Percentiles rank a stretch among this genome's conserved stretches.
These are phyloP conservation scores for Terana coerulea DNA, from an alignment of 768 basidiomycete genomes.

Conservation along the genomic window DNA sequence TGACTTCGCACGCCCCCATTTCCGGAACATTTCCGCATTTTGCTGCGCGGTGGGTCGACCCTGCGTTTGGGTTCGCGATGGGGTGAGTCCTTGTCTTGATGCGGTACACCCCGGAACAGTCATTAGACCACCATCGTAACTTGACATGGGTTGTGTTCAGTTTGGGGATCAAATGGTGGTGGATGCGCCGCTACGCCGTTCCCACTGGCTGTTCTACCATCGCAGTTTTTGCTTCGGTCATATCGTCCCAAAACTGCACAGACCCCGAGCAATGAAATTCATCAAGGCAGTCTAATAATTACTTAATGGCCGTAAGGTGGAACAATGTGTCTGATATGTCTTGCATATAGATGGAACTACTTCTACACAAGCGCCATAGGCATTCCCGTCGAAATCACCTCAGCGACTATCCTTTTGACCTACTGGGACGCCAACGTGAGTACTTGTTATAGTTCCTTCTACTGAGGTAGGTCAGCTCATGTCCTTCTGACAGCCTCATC, in stretches of 20 bases:
- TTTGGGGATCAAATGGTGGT: too few species aligned
- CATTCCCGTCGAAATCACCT: constrained; percentile 71
- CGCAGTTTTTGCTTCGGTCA: too few species aligned
- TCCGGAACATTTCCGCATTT: constrained; percentile 78
- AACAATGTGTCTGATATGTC: background rate
- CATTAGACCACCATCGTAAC: too few species aligned
- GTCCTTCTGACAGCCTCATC: too few species aligned
- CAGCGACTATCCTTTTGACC: constrained; percentile 61
- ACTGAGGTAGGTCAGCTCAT: too few species aligned
- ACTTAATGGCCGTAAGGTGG: too few species aligned
- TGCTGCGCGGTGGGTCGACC: constrained; percentile 38
- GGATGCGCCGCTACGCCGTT: background rate
- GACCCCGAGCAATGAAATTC: too few species aligned
- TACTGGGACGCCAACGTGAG: constrained; percentile 69
- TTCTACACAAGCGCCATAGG: constrained; percentile 48
- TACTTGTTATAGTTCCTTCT: too few species aligned
- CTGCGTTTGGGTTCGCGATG: constrained; percentile 33
- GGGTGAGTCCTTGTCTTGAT: constrained; percentile 20
- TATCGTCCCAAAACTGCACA: too few species aligned
- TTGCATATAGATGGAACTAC: constrained; percentile 26
- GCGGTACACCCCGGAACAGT: background rate
- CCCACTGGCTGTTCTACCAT: too few species aligned
- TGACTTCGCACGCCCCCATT: constrained; percentile 75
- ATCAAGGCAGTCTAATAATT: too few species aligned
- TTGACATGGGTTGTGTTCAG: too few species aligned